Base-by-base conservation (phyloP, 1,284 basidiomycete species). In the Prillingera fragicola region DNA sequence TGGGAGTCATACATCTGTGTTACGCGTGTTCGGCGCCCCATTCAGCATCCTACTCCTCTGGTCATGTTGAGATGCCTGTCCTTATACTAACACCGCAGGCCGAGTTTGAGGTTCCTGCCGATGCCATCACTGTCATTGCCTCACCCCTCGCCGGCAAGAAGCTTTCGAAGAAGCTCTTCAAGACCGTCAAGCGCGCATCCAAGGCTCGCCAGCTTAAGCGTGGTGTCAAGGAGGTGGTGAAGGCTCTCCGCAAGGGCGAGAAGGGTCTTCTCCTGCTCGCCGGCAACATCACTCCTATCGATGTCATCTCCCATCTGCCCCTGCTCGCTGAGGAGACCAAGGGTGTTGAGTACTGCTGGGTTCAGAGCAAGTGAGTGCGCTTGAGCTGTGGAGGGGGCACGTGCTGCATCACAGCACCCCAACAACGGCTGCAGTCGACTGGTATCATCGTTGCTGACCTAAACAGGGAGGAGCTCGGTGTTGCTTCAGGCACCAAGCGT, bases 271-370 rank as follows among this genome's bases (percentile, higher is more conserved):
- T 98, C 33, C 76, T 99, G 44, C 80, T 99, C 45, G 95, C 95
- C 5, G 92, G 86, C 32, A 95, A 98, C 72, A 98, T 98, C 66
- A 92, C 87, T 37, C 95, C 95, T 19, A 85, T 98, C 61, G 95
- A 99, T 72, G 96, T 99, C 58, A 87, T 98, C 59, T 92, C 90
- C 18, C 95, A 98, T 73, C 78, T 99, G 43, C 95, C 95, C 13
- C 77, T 97, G 24, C 76, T 98, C 61, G 86, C 88, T 45, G 95
- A 99, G 73, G 95, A 99, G 69, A 85, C 89, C 6, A 44, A 41
- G 23, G 80, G 83, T 38, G 86, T 96, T 63, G 92, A 94, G 14
- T 99, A 97, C 70, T 79, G 94, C 50, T 79, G 66, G 67, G 67
- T 71, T 13, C 53, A 65, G 52, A 66, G 63, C 61, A 73, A 71